Base-by-base conservation (phyloP, 768 basidiomycete species). In the Neoboletus magnificus region DNA sequence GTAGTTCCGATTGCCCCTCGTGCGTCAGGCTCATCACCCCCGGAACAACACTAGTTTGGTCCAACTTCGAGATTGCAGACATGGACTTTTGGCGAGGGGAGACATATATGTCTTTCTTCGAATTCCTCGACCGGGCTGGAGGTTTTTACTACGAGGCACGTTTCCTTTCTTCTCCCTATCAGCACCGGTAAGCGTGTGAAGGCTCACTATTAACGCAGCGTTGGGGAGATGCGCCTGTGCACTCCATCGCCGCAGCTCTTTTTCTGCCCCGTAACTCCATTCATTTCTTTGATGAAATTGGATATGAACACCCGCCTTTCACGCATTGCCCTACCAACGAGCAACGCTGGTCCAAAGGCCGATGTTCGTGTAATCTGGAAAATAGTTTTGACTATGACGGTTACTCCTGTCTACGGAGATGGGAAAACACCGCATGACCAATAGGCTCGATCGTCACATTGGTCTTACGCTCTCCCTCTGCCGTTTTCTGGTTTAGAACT, bases 211-310 rank as follows among this genome's bases (percentile, higher is more conserved):
- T 25, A 13, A 43, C 27, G 27, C 59, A 91, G 83, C 85, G 92
- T 32, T 94, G 93, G 93, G 96, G 96, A 47, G 96, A 98, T 74
- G 96, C 96, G 18, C 85, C 84, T 3, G 89, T 93, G 9, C 91
- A 94, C 68, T 90, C 87, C 50, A 94, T 98, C 55, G 97, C 91
- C 44, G 96, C 91, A 0, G 84, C 95, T 1, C 75, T 99, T 11
- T 91, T 98, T 66, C 85, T 92, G 0, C 84, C 81, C 63, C 93
- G 92, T 64, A 87, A 87, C 12, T 87, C 94, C 70, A 86, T 98
- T 47, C 92, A 97, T 71, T 99, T 93, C 77, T 98, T 98, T 76
- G 81, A 87, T 54, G 93, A 98, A 62, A 93, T 99, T 44, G 96
- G 68, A 13, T 69, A 69, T 33, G 62, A 69, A 25, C 68, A 69